phyloP scores from a whole-genome alignment of 805 yeast species.

The Teunomyces kruisii region DNA sequence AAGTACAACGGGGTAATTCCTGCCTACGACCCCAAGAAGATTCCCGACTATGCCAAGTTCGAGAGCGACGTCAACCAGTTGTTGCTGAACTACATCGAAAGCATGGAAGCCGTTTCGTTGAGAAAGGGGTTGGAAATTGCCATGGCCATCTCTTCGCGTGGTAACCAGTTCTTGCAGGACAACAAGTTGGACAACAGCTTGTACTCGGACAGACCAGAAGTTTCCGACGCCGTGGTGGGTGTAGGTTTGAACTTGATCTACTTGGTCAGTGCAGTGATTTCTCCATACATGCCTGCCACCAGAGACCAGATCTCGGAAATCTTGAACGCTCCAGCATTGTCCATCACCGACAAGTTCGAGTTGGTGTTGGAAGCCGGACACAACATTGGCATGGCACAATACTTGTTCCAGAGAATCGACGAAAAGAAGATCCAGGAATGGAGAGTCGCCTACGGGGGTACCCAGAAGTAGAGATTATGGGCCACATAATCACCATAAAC shows the following conservation, averaged over 20 bases:
- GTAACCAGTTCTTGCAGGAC: constrained; percentile 94
- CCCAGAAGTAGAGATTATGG: constrained; percentile 32
- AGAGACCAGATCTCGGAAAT: constrained; percentile 68
- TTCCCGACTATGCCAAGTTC: constrained; percentile 46
- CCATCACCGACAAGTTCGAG: constrained; percentile 74
- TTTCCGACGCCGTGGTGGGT: constrained; percentile 89
- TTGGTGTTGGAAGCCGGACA: constrained; percentile 75
- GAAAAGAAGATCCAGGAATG: constrained; percentile 83
- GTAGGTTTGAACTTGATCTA: constrained; percentile 88
- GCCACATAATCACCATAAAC: too few species aligned
- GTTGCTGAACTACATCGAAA: constrained; percentile 59
- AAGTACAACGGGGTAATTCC: constrained; percentile 93
- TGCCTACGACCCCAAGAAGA: constrained; percentile 47
- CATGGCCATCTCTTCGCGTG: constrained; percentile 88
- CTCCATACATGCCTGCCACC: constrained; percentile 91
- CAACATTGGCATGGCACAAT: constrained; percentile 85
- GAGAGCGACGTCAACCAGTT: constrained; percentile 61
- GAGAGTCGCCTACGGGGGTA: constrained; percentile 86
- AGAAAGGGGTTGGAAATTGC: constrained; percentile 90
- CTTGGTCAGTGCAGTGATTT: constrained; percentile 74
- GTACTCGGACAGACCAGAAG: constrained; percentile 70
- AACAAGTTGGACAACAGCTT: constrained; percentile 90
- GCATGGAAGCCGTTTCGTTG: constrained; percentile 76
- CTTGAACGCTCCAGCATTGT: constrained; percentile 77
- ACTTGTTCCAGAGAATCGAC: constrained; percentile 89